phyloP scores from a whole-genome alignment of 495 filamentous ascomycete species.

The Sabuloglossum arenarium region DNA sequence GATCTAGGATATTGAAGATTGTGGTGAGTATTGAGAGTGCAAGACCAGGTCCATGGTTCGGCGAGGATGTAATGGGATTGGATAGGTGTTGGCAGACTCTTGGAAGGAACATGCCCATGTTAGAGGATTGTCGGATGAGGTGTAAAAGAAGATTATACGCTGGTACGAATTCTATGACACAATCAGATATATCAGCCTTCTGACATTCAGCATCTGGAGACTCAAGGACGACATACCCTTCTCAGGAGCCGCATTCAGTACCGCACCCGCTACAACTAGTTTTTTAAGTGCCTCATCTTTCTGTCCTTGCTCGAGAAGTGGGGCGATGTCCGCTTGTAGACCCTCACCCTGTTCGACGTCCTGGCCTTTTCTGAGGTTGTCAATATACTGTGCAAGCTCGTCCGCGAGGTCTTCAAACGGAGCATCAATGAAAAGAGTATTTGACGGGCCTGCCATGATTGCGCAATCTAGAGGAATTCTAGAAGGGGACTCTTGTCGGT shows the following conservation, averaged over 20 bases:
- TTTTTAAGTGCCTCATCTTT: constrained; percentile 59
- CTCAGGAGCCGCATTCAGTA: constrained; percentile 66
- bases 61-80: constrained; percentile 66
- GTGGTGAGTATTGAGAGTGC: constrained; percentile 77
- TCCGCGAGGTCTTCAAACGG: constrained; percentile 70
- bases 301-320: constrained; percentile 39
- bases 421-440: constrained; percentile 67
- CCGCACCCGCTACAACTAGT: constrained; percentile 51
- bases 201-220: background rate
- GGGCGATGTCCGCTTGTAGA: constrained; percentile 46
- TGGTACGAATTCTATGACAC: constrained; percentile 57
- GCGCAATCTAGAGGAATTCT: background rate
- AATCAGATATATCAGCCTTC: background rate
- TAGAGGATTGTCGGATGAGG: constrained; percentile 64
- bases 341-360: constrained; percentile 22
- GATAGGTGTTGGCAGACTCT: constrained; percentile 71
- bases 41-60: constrained; percentile 61
- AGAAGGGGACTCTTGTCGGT: background rate
- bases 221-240: constrained; percentile 33
- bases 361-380: constrained; percentile 30
- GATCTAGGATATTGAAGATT: constrained; percentile 82
- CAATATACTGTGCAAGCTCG: constrained; percentile 73
- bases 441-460: constrained; percentile 8
- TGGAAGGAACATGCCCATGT: constrained; percentile 66
- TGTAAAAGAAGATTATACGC: constrained; percentile 94